Evolutionary conservation across 495 filamentous ascomycete species (phyloP).

Genomic region (Annulohypoxylon maeteangense): DNA sequence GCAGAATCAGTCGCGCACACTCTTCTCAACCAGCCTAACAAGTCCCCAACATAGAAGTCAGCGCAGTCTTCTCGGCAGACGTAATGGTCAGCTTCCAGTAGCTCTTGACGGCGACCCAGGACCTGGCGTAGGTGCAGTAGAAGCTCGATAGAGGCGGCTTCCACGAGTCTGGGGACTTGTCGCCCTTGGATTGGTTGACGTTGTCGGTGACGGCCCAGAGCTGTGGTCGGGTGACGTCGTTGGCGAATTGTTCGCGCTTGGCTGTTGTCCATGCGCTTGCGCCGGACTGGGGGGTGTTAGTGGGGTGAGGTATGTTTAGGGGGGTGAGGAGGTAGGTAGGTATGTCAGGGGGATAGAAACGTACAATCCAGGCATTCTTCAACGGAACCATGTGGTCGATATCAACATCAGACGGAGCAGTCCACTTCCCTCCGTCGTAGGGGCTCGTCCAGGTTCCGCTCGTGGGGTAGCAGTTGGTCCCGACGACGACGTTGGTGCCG

Average conservation of each 20-base stretch:
- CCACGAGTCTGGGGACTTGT: constrained; percentile 76
- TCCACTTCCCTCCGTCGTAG: constrained; percentile 78
- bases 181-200: constrained; percentile 76
- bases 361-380: constrained; percentile 77
- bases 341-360: constrained; percentile 27
- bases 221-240: constrained; percentile 76
- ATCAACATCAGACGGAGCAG: constrained; percentile 70
- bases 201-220: constrained; percentile 78
- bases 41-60: constrained; percentile 70
- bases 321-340: no score
- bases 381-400: constrained; percentile 83
- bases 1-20: neutral
- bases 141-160: constrained; percentile 74
- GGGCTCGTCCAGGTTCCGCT: constrained; percentile 72
- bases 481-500: constrained; percentile 64
- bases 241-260: constrained; percentile 73
- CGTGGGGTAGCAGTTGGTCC: constrained; percentile 64
- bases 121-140: constrained; percentile 77
- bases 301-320: neutral
- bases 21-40: constrained; percentile 56
- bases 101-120: constrained; percentile 77
- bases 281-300: constrained; percentile 54
- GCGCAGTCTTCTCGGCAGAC: constrained; percentile 68
- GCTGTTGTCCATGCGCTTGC: constrained; percentile 68
- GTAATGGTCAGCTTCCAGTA: constrained; percentile 69